Evolutionary conservation across 1,284 basidiomycete species (phyloP), one percentile per base, ranked within the genome.

Genomic region (Rhizoctonia solani): DNA sequence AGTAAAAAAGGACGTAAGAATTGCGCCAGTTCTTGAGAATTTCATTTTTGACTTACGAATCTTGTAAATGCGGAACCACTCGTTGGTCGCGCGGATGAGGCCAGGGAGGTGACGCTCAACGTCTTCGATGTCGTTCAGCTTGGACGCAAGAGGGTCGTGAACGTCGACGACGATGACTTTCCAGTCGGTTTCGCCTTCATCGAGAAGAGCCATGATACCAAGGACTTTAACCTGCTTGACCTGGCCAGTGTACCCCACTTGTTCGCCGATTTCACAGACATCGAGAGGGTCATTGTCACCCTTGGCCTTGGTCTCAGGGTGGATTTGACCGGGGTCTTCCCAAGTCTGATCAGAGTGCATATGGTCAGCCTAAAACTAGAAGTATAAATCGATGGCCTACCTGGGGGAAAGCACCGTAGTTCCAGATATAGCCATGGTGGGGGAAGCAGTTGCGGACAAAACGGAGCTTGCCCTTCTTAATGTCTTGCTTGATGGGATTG

Each of bases 161-260:
- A 98, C 86, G 77, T 99, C 97, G 73, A 99, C 94, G 76, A 97
- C 97, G 77, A 97, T 87, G 81, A 97, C 91, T 81, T 98, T 98
- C 95, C 95, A 98, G 84, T 98, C 95, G 73, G 95, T 98, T 83
- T 98, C 95, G 74, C 95, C 95, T 79, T 98, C 95, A 76, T 98
- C 95, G 73, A 98, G 88, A 68, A 99, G 85, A 65, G 97, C 97
- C 96, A 99, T 99, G 85, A 99, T 97, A 73, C 97, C 97, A 76
- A 99, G 93, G 71, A 99, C 93, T 84, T 99, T 99, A 87, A 99
- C 97, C 81, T 99, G 97, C 84, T 99, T 99, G 80, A 99, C 87
- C 81, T 99, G 96, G 71, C 97, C 97, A 71, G 90, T 87, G 80
- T 96, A 95, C 72, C 95, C 97, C 74, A 99, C 93, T 78, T 96